These are phyloP conservation scores for Baorangia bicolor DNA, from an alignment of 768 basidiomycete species.

Conservation along the genomic window DNA sequence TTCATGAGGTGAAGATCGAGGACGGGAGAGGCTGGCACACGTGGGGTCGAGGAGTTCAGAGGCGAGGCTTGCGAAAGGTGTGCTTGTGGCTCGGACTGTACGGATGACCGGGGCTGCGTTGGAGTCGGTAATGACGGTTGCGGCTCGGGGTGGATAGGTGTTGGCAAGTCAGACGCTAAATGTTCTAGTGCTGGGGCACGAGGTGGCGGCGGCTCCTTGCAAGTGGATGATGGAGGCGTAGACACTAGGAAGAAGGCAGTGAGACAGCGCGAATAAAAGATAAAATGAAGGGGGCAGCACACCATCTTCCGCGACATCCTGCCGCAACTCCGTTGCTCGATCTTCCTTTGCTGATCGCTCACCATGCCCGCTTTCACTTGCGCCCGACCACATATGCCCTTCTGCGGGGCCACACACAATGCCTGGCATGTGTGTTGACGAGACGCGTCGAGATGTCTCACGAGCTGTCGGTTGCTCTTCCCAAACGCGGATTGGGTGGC, in stretches of 20 bases:
- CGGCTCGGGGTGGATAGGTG: not conserved
- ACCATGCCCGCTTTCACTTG: not conserved
- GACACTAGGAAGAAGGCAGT: constrained; percentile 1
- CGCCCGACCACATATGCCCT: not conserved
- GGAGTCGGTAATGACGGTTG: not conserved
- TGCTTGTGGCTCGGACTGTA: not conserved
- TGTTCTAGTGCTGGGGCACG: not conserved
- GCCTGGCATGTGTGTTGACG: constrained; percentile 3
- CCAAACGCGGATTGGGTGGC: constrained; percentile 29
- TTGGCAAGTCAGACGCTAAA: not conserved
- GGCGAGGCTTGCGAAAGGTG: not conserved
- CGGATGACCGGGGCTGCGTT: not conserved
- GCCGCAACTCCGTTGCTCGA: not conserved
- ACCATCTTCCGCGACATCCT: constrained; percentile 10
- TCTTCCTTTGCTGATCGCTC: not conserved
- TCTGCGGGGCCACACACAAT: not conserved
- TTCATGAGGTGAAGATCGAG: constrained; percentile 2
- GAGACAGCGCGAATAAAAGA: constrained; percentile 6
- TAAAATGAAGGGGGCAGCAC: not conserved
- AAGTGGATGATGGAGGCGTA: not conserved
- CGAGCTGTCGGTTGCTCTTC: constrained; percentile 17
- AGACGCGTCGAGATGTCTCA: constrained; percentile 14
- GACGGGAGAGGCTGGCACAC: constrained; percentile 4
- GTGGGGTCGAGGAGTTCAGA: not conserved
- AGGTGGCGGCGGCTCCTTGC: not conserved